phyloP scores from a whole-genome alignment of 192 early-diverging fungal species.

The Geranomyces variabilis region DNA sequence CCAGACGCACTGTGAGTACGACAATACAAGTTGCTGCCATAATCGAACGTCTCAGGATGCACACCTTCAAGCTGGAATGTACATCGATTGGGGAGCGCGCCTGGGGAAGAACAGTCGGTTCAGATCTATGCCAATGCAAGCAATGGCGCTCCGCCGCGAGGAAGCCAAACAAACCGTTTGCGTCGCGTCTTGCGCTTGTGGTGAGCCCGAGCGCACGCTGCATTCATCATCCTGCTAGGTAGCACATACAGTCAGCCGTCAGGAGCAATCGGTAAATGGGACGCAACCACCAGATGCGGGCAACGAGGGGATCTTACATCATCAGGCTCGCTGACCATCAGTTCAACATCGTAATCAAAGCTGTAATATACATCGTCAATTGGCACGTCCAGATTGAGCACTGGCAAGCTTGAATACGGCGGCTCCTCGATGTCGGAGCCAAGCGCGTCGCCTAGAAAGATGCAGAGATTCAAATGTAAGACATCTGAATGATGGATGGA shows the following conservation, averaged over 20 bases:
- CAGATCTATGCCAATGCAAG: not conserved
- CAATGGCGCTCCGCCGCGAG: not conserved
- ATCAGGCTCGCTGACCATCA: not conserved
- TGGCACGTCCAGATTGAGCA: slow-evolving; percentile 38
- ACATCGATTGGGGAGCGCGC: not conserved
- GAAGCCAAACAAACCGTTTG: not conserved
- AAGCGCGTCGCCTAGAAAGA: slow-evolving; percentile 8
- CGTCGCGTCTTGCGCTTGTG: not conserved
- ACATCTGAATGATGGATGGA: too few relatives aligned
- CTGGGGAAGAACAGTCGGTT: not conserved
- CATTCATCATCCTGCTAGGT: not conserved
- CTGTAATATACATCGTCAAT: slow-evolving; percentile 70
- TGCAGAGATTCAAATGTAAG: not conserved
- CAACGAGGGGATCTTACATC: not conserved
- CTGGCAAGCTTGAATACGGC: not conserved
- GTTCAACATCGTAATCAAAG: slow-evolving; percentile 64
- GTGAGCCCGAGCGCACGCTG: not conserved
- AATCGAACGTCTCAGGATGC: not conserved
- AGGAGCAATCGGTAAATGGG: not conserved
- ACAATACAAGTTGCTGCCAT: not conserved
- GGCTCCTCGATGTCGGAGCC: slow-evolving; percentile 35
- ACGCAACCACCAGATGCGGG: too few relatives aligned
- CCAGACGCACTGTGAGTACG: not conserved
- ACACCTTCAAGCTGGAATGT: slow-evolving; percentile 34
- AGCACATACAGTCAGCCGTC: not conserved